A percentile compares a stretch with the other conserved stretches of the same genome.
These are phyloP conservation scores for Exobasidium cylindrosporum DNA, from an alignment of 1,284 basidiomycete species.

Conservation along the genomic window DNA sequence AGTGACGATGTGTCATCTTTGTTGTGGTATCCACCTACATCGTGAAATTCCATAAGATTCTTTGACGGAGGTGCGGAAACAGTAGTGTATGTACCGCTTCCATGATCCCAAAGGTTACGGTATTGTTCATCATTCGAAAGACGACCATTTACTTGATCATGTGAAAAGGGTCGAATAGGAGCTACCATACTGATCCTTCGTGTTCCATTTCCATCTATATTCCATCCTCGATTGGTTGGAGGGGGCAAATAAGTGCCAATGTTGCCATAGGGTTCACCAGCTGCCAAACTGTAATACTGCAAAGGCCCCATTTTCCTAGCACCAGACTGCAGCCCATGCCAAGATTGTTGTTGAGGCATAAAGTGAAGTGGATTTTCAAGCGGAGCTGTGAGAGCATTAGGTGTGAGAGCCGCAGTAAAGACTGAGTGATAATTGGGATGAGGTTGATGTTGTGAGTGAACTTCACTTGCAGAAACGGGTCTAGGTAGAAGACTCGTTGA, in stretches of 20 bases:
- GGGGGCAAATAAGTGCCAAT: slow-evolving; percentile 3
- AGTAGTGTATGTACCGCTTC: too few relatives aligned
- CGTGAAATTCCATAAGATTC: too few relatives aligned
- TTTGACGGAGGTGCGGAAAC: too few relatives aligned
- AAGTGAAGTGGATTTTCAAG: neutral
- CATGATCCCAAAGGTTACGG: too few relatives aligned
- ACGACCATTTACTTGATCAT: too few relatives aligned
- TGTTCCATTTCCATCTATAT: neutral
- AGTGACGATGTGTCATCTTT: too few relatives aligned
- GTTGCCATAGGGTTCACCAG: slow-evolving; percentile 6
- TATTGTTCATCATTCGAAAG: too few relatives aligned
- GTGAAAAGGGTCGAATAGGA: too few relatives aligned
- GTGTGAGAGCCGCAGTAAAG: slow-evolving; percentile 10
- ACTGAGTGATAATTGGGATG: slow-evolving; percentile 9
- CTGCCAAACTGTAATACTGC: slow-evolving; percentile 11
- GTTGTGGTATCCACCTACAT: too few relatives aligned
- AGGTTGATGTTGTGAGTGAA: neutral
- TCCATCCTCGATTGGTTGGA: neutral
- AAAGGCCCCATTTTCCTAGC: neutral
- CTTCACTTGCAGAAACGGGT: neutral
- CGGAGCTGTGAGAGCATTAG: neutral
- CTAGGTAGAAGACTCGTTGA: neutral
- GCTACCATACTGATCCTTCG: neutral
- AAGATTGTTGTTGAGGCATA: neutral
- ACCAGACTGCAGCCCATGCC: neutral